Evolutionary conservation across 352 stramenopile genomes (phyloP).

Genomic region (Achlya hypogyna): DNA sequence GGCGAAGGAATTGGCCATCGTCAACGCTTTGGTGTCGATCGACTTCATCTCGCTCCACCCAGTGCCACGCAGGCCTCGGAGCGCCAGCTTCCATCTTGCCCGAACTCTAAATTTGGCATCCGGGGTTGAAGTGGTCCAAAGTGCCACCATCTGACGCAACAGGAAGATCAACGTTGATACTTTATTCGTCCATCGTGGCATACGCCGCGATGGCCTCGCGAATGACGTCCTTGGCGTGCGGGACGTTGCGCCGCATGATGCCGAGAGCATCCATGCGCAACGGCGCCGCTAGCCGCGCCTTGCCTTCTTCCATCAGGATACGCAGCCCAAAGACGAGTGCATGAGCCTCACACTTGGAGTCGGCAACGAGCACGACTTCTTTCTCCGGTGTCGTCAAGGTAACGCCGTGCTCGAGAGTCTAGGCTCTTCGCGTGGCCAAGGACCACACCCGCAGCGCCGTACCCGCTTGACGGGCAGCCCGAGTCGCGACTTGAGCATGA

Average conservation of each 20-base stretch:
- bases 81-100: too few species aligned
- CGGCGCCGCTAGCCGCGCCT: slow-evolving; percentile 30
- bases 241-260: slow-evolving; percentile 47
- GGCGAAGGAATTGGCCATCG: neutral
- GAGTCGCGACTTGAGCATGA: slow-evolving; percentile 29
- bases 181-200: neutral
- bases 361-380: slow-evolving; percentile 54
- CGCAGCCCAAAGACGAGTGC: slow-evolving; percentile 44
- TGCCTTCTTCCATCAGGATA: slow-evolving; percentile 37
- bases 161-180: neutral
- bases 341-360: slow-evolving; percentile 48
- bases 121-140: too few species aligned
- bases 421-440: neutral
- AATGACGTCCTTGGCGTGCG: slow-evolving; percentile 55
- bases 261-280: slow-evolving; percentile 56
- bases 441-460: too few species aligned
- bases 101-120: too few species aligned
- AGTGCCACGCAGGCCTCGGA: neutral
- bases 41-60: neutral
- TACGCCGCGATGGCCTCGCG: slow-evolving; percentile 25
- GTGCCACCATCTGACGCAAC: too few species aligned
- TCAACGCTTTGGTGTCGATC: neutral
- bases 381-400: neutral
- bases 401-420: neutral
- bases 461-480: slow-evolving; percentile 10